A percentile compares a stretch with the other conserved stretches of the same genome.
Conservation (phyloP, 2,329 filamentous ascomycete genomes). For the Monilinia fructicola region DNA sequence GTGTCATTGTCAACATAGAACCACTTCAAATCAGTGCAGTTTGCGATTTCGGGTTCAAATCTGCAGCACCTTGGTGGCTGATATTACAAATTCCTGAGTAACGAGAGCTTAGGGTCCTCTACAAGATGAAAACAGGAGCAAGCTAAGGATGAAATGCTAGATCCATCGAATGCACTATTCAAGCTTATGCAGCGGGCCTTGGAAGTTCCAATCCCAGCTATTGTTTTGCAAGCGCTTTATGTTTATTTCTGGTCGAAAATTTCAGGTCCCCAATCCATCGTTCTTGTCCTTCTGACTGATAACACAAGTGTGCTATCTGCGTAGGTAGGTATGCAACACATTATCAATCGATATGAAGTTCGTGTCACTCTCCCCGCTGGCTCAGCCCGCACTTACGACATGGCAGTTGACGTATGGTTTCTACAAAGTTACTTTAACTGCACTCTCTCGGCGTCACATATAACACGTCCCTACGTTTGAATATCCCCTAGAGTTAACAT, state of each 20-base stretch:
- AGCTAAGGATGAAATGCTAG: not conserved
- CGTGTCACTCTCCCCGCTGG: no score
- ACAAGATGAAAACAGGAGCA: not conserved
- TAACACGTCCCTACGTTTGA: not conserved
- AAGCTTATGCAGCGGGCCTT: not conserved
- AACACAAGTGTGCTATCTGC: not conserved
- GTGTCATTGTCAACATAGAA: constrained; percentile 40
- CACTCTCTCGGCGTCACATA: not conserved
- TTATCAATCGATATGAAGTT: no score
- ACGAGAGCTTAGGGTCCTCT: constrained; percentile 37
- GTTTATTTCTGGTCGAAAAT: not conserved
- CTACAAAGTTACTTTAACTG: not conserved
- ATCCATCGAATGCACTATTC: not conserved
- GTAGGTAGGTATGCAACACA: no score
- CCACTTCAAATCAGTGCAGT: constrained; percentile 39
- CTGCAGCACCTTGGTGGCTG: constrained; percentile 46
- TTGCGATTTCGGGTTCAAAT: constrained; percentile 47
- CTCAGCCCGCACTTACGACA: not conserved
- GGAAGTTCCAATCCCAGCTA: not conserved
- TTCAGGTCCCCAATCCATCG: not conserved
- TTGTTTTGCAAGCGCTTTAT: not conserved
- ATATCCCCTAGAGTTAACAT: not conserved
- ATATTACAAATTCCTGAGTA: constrained; percentile 40
- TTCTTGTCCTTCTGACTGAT: not conserved
- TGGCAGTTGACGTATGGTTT: not conserved